These are phyloP conservation scores for Erythrobasidium hasegawianum DNA, from an alignment of 1,284 basidiomycete genomes.

Conservation along the genomic window DNA sequence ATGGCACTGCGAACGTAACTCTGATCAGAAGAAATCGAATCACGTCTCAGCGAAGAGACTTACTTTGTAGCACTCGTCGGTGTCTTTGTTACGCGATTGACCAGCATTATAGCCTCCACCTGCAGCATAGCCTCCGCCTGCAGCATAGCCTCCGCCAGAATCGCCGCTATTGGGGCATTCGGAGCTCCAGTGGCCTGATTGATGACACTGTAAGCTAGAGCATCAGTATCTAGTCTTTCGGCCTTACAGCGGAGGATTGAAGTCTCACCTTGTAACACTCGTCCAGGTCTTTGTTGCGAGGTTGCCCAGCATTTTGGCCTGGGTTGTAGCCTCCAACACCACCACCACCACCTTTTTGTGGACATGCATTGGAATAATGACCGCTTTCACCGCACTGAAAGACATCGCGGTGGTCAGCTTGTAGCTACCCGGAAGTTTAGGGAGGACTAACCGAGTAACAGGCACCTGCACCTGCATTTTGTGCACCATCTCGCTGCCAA, in stretches of 20 bases:
- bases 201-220: background rate
- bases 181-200: conserved; percentile 41
- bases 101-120: conserved; percentile 6
- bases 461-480: background rate
- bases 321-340: conserved; percentile 7
- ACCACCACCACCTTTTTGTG: conserved; percentile 34
- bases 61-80: conserved; percentile 37
- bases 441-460: background rate
- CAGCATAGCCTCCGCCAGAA: no score
- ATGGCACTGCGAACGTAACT: background rate
- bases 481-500: conserved; percentile 28
- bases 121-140: conserved; percentile 35
- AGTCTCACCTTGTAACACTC: conserved; percentile 36
- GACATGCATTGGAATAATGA: conserved; percentile 47
- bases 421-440: no score
- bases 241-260: no score
- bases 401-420: no score
- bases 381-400: conserved; percentile 39
- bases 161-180: conserved; percentile 45
- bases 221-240: no score
- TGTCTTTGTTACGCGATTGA: conserved; percentile 6
- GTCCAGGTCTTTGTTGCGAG: conserved; percentile 17
- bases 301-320: background rate
- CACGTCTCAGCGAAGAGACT: no score
- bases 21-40: no score